Conservation (phyloP, 2,329 filamentous ascomycete genomes). For the Bipolaris bicolor region DNA sequence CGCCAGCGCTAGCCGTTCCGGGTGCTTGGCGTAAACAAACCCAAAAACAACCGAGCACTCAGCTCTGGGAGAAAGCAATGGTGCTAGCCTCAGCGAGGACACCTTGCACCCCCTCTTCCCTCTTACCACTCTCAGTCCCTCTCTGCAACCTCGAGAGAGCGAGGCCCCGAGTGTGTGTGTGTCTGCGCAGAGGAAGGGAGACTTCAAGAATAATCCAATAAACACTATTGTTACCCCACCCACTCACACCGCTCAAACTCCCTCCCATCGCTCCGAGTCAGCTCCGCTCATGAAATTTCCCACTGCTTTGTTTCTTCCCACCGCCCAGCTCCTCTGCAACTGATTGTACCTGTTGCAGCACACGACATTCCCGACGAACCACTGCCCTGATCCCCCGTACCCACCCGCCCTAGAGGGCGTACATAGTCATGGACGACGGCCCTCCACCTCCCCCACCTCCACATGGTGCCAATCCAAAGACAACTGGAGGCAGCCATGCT, state of each 20-base stretch:
- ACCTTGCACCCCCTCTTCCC: constrained; percentile 4
- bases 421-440: constrained; percentile 47
- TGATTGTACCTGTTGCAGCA: constrained; percentile 7
- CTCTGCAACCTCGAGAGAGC: constrained; percentile 2
- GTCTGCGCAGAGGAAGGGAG: neutral
- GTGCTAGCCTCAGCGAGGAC: constrained; percentile 6
- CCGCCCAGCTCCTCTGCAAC: constrained; percentile 12
- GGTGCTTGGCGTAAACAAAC: constrained; percentile 26
- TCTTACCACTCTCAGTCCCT: constrained; percentile 10
- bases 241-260: constrained; percentile 6
- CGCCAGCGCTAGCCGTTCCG: constrained; percentile 20
- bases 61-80: constrained; percentile 9
- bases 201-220: constrained; percentile 3
- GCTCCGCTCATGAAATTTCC: constrained; percentile 36
- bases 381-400: constrained; percentile 21
- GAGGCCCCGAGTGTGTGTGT: neutral
- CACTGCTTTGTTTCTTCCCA: constrained; percentile 22
- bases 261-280: constrained; percentile 22
- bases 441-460: constrained; percentile 81
- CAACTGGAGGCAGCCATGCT: constrained; percentile 47
- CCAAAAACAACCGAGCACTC: constrained; percentile 13
- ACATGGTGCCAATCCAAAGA: constrained; percentile 79
- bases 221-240: constrained; percentile 8
- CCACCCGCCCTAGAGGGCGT: constrained; percentile 33
- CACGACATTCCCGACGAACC: constrained; percentile 9